Conservation (phyloP, 495 filamentous ascomycete genomes). For the Podospora bellae-mahoneyi region DNA sequence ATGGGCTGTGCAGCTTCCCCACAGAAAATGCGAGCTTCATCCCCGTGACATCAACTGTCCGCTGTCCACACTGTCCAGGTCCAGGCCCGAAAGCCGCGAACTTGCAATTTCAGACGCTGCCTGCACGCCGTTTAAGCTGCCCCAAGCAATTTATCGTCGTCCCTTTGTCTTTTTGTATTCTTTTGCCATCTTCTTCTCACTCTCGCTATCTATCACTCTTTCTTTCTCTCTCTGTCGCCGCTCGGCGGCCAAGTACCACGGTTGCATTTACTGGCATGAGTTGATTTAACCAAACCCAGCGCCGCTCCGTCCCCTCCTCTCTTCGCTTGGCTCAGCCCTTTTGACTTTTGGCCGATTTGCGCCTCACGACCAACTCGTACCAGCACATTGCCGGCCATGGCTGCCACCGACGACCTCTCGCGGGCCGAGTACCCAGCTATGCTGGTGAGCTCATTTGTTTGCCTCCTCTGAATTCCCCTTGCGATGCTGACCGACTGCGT, state of each 20-base stretch:
- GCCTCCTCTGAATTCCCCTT: background rate
- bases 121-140: background rate
- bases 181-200: conserved; percentile 10
- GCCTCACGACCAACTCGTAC: conserved; percentile 5
- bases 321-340: conserved; percentile 16
- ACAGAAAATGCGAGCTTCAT: conserved; percentile 25
- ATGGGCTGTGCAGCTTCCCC: conserved; percentile 16
- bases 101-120: background rate
- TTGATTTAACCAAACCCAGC: conserved; percentile 20
- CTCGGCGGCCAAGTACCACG: conserved; percentile 12
- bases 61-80: background rate
- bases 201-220: background rate
- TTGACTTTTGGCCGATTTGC: conserved; percentile 8
- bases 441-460: conserved; percentile 63
- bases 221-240: conserved; percentile 1
- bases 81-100: conserved; percentile 14
- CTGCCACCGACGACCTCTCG: conserved; percentile 66
- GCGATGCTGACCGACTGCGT: conserved; percentile 21
- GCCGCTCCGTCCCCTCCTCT: conserved; percentile 9
- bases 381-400: conserved; percentile 12
- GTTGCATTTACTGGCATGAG: conserved; percentile 27
- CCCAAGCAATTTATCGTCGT: background rate
- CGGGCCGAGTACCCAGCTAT: conserved; percentile 92
- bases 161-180: conserved; percentile 12
- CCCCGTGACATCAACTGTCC: conserved; percentile 31